These are phyloP conservation scores for Raddia guianensis DNA, from an alignment of 176 grass and related monocot genomes.

Conservation along the genomic window DNA sequence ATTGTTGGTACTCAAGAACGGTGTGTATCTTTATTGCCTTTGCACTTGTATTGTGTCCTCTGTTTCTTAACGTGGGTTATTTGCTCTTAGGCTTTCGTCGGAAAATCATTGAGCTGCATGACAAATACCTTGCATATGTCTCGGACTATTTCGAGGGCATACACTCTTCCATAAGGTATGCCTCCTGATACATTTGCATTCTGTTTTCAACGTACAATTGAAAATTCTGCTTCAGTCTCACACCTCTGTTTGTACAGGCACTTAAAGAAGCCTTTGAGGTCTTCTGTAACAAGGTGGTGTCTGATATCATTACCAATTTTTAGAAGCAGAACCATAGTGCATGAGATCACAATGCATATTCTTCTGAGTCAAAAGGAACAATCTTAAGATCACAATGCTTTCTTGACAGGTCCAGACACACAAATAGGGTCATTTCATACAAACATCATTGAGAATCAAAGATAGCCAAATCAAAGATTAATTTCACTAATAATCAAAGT, in stretches of 20 bases:
- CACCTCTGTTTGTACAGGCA: conserved; percentile 51
- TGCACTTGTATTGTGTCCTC: not conserved
- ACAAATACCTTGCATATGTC: conserved; percentile 91
- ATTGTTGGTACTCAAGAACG: conserved; percentile 85
- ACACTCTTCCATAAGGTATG: conserved; percentile 95
- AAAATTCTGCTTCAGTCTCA: not conserved
- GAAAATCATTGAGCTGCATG: conserved; percentile 97
- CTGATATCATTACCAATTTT: too few relatives aligned
- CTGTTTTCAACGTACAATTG: conserved; percentile 7
- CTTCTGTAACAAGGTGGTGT: conserved; percentile 94
- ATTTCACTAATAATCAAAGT: too few relatives aligned
- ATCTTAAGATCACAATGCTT: too few relatives aligned
- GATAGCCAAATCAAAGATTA: too few relatives aligned
- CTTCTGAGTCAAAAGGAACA: too few relatives aligned
- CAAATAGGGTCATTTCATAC: too few relatives aligned
- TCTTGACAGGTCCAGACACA: too few relatives aligned
- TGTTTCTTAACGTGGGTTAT: not conserved
- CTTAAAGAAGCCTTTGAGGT: conserved; percentile 98
- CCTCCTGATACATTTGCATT: not conserved
- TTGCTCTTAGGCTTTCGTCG: conserved; percentile 81
- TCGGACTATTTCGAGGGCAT: conserved; percentile 91
- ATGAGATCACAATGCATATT: too few relatives aligned
- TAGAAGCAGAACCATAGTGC: too few relatives aligned
- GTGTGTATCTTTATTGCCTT: conserved; percentile 47
- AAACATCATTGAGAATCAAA: too few relatives aligned